These are phyloP conservation scores for Rhizopogon vesiculosus DNA, from an alignment of 768 basidiomycete genomes.

Conservation along the genomic window DNA sequence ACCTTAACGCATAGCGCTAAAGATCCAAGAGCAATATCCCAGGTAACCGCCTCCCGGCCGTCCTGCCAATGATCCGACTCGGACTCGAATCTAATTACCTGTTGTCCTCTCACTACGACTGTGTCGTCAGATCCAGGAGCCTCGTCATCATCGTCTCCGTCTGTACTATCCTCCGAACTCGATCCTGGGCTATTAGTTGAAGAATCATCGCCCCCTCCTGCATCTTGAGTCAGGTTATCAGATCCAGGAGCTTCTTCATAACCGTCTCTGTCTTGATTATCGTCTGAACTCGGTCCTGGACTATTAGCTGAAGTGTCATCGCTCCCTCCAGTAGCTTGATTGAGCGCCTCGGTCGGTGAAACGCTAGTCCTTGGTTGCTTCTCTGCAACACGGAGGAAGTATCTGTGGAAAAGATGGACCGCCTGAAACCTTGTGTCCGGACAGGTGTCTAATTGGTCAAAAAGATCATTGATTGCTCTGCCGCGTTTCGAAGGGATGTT, in stretches of 20 bases:
- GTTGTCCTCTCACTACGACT: neutral
- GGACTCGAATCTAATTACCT: neutral
- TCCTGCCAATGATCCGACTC: neutral
- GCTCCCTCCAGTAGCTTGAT: neutral
- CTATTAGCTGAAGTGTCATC: neutral
- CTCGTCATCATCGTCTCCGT: constrained; percentile 2
- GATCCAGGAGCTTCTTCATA: neutral
- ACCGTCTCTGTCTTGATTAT: constrained; percentile 4
- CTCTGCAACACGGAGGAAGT: constrained; percentile 38
- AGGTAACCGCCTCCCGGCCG: constrained; percentile 32
- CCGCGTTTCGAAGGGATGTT: neutral
- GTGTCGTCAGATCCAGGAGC: neutral
- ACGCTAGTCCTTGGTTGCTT: neutral
- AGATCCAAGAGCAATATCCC: constrained; percentile 58
- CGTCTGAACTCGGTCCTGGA: neutral
- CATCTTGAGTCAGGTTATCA: neutral
- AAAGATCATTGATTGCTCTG: constrained; percentile 20
- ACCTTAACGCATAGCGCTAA: constrained; percentile 63
- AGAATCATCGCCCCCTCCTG: neutral
- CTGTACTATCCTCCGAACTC: constrained; percentile 3
- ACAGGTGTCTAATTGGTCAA: constrained; percentile 49
- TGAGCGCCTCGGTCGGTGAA: neutral
- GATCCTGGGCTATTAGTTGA: neutral
- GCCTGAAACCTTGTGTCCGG: constrained; percentile 65
- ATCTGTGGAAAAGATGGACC: constrained; percentile 53